Conservation (phyloP, 2,329 filamentous ascomycete species). For the Rutstroemia sydowiana region DNA sequence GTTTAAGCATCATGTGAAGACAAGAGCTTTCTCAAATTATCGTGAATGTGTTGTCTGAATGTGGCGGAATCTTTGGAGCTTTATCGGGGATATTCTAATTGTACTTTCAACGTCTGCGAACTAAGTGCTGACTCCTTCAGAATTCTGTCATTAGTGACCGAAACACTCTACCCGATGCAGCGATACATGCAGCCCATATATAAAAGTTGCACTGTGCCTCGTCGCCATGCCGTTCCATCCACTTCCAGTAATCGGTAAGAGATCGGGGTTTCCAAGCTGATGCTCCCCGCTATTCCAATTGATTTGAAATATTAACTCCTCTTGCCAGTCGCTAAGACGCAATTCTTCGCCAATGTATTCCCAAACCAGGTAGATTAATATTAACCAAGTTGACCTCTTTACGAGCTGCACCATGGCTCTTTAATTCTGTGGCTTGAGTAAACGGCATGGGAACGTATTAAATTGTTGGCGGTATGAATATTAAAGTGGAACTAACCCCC, state of each 20-base stretch:
- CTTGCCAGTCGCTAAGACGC: slow-evolving; percentile 3
- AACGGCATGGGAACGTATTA: slow-evolving; percentile 1
- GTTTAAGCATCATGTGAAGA: slow-evolving; percentile 10
- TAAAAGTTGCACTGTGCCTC: slow-evolving; percentile 9
- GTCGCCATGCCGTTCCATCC: slow-evolving; percentile 9
- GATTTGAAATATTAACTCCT: slow-evolving; percentile 2
- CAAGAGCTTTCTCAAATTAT: slow-evolving; percentile 8
- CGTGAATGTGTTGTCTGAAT: slow-evolving; percentile 8
- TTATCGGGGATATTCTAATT: slow-evolving; percentile 1
- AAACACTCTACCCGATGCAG: slow-evolving; percentile 3
- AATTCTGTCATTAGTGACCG: slow-evolving; percentile 9
- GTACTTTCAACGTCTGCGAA: slow-evolving; percentile 4
- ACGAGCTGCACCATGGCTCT: background rate
- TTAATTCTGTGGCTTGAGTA: slow-evolving; percentile 1
- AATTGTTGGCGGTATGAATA: background rate
- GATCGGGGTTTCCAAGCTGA: slow-evolving; percentile 7
- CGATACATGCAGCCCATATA: slow-evolving; percentile 5
- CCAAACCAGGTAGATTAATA: slow-evolving; percentile 1
- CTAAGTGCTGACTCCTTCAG: slow-evolving; percentile 8
- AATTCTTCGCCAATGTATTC: slow-evolving; percentile 4
- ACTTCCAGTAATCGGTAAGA: slow-evolving; percentile 12
- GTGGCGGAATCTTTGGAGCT: slow-evolving; percentile 3
- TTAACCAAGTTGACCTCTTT: slow-evolving; percentile 2
- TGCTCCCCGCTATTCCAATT: slow-evolving; percentile 6
- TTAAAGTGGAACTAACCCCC: slow-evolving; percentile 9